Evolutionary conservation across 2,329 filamentous ascomycete species (phyloP), one percentile per base, ranked within the genome.

Genomic region (Monascus ruber): DNA sequence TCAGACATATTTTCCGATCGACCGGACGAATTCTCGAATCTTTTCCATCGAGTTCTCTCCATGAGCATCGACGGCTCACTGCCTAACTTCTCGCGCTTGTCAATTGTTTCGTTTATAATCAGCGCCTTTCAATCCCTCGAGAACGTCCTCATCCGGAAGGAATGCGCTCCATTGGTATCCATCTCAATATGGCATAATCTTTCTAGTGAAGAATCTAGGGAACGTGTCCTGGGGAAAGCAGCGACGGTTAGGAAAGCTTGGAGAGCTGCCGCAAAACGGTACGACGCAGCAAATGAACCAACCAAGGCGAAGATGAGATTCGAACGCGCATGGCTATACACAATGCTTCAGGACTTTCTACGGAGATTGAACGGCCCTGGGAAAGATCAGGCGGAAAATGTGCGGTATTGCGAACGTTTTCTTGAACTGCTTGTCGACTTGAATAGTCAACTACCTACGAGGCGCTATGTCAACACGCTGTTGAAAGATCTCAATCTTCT

Each of bases 111-210:
- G 24, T 96, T 96, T 62, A 73, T 96, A 45, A 93, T 94, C 37
- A 78, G 81, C 48, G 85, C 89, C 29, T 98, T 95, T 58, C 88
- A 96, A 61, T 95, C 87, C 35, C 72, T 98, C 27, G 93, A 98
- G 59, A 88, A 80, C 56, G 76, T 77, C 31, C 76, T 94, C 40
- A 84, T 98, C 36, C 81, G 91, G 46, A 96, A 95, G 61, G 91
- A 98, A 69, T 96, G 91, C 62, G 91, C 89, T 5, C 86, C 93
- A 1, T 69, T 98, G 37, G 89, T 98, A 17, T 91, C 87, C 8
- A 94, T 98, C 51, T 82, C 85, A 1, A 86, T 91, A 52, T 98
- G 91, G 91, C 85, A 96, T 54, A 93, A 94, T 56, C 67, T 98
- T 31, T 83, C 85, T 26, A 83, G 76, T 41, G 86, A 93, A 28